Evolutionary conservation across 257 asterid genomes (phyloP).

Genomic region (Solanum chiquidenum): DNA sequence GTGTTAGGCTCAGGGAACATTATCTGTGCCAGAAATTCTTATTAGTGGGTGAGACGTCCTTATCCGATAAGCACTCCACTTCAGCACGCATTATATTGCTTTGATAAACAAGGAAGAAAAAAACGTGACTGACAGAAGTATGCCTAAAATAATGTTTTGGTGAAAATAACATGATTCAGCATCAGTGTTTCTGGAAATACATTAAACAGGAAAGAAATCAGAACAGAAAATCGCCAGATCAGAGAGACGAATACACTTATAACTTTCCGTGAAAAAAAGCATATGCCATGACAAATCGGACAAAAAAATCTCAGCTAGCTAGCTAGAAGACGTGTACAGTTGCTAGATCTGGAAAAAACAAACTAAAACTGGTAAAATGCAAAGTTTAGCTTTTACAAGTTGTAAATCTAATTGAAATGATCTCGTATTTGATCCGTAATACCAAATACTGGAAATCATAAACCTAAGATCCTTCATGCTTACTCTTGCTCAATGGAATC

Average conservation of each 20-base stretch:
- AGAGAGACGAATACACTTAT: background rate
- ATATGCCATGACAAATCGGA: background rate
- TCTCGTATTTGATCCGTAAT: background rate
- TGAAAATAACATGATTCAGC: background rate
- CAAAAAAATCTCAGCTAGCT: background rate
- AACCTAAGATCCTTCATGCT: background rate
- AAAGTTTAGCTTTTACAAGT: background rate
- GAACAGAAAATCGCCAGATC: background rate
- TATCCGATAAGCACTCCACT: conserved; percentile 4
- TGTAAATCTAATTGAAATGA: background rate
- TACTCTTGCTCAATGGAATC: background rate
- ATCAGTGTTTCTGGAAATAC: background rate
- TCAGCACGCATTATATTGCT: background rate
- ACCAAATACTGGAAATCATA: background rate
- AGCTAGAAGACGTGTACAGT: background rate
- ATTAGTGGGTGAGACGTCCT: conserved; percentile 1
- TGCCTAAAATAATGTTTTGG: background rate
- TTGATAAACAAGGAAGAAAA: background rate
- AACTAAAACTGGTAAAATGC: background rate
- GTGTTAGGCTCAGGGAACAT: background rate
- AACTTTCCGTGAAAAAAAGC: background rate
- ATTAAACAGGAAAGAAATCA: background rate
- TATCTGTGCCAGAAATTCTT: background rate
- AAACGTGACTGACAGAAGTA: background rate
- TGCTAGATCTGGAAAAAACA: background rate